Evolutionary conservation across 164 flowering plant genomes (phyloP), one percentile per base, ranked within the genome.

Genomic region (Protea cynaroides): DNA sequence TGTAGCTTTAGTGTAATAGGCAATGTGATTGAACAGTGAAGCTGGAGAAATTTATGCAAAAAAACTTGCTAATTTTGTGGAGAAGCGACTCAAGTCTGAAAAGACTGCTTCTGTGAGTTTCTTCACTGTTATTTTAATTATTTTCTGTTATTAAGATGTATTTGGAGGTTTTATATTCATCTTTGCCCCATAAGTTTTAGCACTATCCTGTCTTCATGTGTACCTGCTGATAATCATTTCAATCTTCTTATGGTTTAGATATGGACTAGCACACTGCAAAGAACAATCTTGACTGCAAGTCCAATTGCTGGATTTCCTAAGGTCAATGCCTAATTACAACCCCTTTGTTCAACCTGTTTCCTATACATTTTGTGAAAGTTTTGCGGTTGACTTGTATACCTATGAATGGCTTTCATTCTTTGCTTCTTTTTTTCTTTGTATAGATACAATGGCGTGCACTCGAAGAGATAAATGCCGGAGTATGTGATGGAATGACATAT

Each of bases 361-460:
- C 22, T 8, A 36, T 5, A 2, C 34, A 3, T 29, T 29, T 29
- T 0, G 3, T n/a, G 17, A 63, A 38, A 47, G 24, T 66, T 49
- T 29, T 65, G 2, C 5, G 49, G 24, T 14, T 55, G 56, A 44
- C 37, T 51, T 15, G 0, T 64, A 18, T 15, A 58, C 19, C 15
- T 44, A 4, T 56, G 23, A 63, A 44, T 53, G 18, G 21, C 44
- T 63, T 44, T 47, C 53, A 55, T 24, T 56, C 38, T 22, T 14
- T 9, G n/a, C 37, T 44, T n/a, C n/a, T 10, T 62, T 68, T n/a
- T n/a, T 25, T 57, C 12, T 58, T 54, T n/a, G 68, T 2, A 49
- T 64, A 95, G 99, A 81, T 95, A 73, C 99, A 92, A 81, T 95
- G 99, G 99, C 96, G 99, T 65, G 93, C 97, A 36, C 96, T 95